Evolutionary conservation across 2,329 filamentous ascomycete genomes (phyloP), one percentile per base, ranked within the genome.

Genomic region (Colletotrichum navitas): DNA sequence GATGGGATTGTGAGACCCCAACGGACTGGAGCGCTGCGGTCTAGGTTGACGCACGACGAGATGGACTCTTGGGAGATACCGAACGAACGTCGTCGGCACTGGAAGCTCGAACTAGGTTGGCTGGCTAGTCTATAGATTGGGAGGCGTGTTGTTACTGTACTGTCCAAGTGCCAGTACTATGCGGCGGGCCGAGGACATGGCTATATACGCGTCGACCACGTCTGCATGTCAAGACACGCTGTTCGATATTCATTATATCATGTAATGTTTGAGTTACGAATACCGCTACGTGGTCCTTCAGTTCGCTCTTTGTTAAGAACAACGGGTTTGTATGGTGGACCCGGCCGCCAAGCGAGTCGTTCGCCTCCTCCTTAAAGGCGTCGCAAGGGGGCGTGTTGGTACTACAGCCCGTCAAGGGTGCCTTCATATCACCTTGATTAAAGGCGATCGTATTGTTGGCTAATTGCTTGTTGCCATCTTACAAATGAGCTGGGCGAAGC

Each of bases 221-320:
- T 7, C 26, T 8, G 14, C 7, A 14, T 4, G 26, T 29, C 26
- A 32, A 32, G 12, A 18, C 16, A 18, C 21, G 6, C 49, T 52
- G 14, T 29, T 32, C 26, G 2, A 29, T 8, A 3, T 10, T 18
- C 49, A 32, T 8, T 2, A 8, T 2, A 7, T 29, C 8, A 3
- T 3, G 16, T 52, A 18, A 6, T 32, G 7, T 7, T 29, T 29
- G 8, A 18, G 26, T 29, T 3, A 10, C 16, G 2, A 32, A 52
- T 5, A 21, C 8, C 1, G 8, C 16, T 0, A 12, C 2, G 14
- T 4, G 4, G 49, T 11, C 21, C 12, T 7, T 0, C 6, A 32
- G 26, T 32, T 52, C 26, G 16, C 1, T 29, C 49, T 52, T 29
- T 52, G 49, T 52, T 2, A 6, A 21, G 10, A 51, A 16, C 24